A percentile compares a stretch with the other conserved stretches of the same genome.
Evolutionary conservation across 73 alveolate genomes (phyloP).

Genomic region (Urostyla sp.): DNA sequence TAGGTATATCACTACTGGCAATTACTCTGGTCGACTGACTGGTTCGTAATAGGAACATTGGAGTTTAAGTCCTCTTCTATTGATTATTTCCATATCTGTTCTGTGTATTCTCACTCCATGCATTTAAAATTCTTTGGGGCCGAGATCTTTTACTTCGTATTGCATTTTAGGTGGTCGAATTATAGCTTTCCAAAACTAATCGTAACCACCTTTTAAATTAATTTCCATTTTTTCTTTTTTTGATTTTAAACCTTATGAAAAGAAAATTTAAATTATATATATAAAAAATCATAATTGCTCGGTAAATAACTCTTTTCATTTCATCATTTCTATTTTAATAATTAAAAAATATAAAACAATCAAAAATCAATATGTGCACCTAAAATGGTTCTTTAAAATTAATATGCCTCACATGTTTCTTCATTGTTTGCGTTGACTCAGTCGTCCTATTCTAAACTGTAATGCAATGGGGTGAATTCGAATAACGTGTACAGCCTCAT

Average conservation of each 20-base stretch:
- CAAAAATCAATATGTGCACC: constrained; percentile 14
- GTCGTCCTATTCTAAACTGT: constrained; percentile 34
- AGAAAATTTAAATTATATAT: not conserved
- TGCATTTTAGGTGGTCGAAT: constrained; percentile 77
- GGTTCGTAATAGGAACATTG: constrained; percentile 60
- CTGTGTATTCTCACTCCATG: constrained; percentile 5
- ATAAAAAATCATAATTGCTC: not conserved
- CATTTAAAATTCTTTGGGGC: constrained; percentile 56
- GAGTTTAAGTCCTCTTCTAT: constrained; percentile 34
- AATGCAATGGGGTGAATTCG: not conserved
- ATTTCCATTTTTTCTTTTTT: constrained; percentile 12
- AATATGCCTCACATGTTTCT: constrained; percentile 45
- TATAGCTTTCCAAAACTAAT: constrained; percentile 77
- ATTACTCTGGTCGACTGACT: constrained; percentile 16
- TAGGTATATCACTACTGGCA: constrained; percentile 91
- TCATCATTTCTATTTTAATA: not conserved
- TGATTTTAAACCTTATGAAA: no score
- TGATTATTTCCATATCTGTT: constrained; percentile 49
- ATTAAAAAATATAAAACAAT: not conserved
- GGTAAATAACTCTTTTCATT: not conserved
- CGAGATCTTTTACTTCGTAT: constrained; percentile 46
- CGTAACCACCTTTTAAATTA: constrained; percentile 11
- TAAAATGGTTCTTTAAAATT: constrained; percentile 23
- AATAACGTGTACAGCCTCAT: not conserved
- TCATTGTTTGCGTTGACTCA: constrained; percentile 14